phyloP scores from a whole-genome alignment of 148 eudicot genomes.

The Pharnaceum exiguum region DNA sequence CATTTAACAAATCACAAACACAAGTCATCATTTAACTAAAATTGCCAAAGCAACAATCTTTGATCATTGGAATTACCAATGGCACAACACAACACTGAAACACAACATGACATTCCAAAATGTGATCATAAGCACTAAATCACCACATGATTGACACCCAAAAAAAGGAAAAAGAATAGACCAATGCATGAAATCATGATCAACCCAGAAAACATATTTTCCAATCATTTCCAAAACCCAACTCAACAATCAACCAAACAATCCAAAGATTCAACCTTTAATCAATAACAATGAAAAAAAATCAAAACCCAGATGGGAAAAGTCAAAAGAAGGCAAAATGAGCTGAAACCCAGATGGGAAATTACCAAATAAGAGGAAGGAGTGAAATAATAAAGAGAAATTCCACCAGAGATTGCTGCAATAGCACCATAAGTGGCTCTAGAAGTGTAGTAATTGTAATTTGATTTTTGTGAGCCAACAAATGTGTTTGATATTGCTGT shows the following conservation, averaged over 20 bases:
- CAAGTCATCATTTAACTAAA: too few relatives aligned
- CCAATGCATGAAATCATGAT: too few relatives aligned
- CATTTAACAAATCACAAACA: too few relatives aligned
- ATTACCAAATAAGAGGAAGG: conserved; percentile 68
- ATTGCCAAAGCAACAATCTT: too few relatives aligned
- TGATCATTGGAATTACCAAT: too few relatives aligned
- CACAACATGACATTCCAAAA: too few relatives aligned
- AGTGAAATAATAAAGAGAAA: conserved; percentile 48
- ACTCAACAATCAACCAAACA: not conserved
- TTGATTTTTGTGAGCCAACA: conserved; percentile 31
- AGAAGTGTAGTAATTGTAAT: conserved; percentile 18
- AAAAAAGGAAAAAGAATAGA: too few relatives aligned
- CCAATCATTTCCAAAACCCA: not conserved
- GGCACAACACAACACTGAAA: too few relatives aligned
- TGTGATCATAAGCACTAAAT: too few relatives aligned
- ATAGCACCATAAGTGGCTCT: conserved; percentile 51
- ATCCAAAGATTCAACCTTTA: not conserved
- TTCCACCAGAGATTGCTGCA: conserved; percentile 80
- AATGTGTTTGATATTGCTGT: conserved; percentile 34
- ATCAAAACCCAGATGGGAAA: conserved; percentile 5
- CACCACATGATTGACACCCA: too few relatives aligned
- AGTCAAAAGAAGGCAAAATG: conserved; percentile 1
- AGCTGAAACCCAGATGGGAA: conserved; percentile 17
- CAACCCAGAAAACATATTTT: not conserved
- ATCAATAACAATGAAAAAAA: not conserved